Evolutionary conservation across 2,329 filamentous ascomycete species (phyloP), one percentile per base, ranked within the genome.

Genomic region (Xylariaceae sp.): DNA sequence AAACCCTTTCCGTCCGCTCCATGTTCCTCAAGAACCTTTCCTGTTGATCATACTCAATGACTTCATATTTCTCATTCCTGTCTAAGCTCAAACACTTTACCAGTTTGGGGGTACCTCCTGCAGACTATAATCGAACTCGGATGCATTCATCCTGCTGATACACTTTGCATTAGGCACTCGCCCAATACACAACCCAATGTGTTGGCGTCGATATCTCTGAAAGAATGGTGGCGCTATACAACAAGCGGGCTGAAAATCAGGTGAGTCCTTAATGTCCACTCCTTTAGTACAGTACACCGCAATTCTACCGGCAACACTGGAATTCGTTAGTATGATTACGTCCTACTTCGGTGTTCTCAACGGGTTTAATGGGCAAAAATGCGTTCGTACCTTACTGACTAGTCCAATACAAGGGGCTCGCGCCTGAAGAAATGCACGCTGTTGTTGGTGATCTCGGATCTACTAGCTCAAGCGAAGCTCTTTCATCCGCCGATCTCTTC

Each of bases 131-230:
- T 28, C 22, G 7, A 38, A 5, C 34, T 38, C 47, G 6, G 40
- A 50, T 52, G 34, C 16, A 16, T 22, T 34, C 11, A 33, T 9
- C 31, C 22, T 31, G 5, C 31, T 38, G 17, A 50, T 59, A 18
- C 53, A 22, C 11, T 3, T 22, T 16, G 28, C 39, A 12, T 42
- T 55, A 86, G 80, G 75, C 81, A 13, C 74, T 88, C 13, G 80
- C 78, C 1, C 81, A 84, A 2, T 84, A 81, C 60, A 78, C 83
- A 2, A 83, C 81, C 1, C 76, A 84, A 58, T 81, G 82, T 44
- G 71, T 86, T 14, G 88, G 87, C 40, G 76, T 92, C 42, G 88
- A 92, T 64, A 71, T 90, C 50, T 86, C 87, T 0, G 77, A 84
- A 56, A 82, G 82, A 54, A 91, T 91, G 88, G 79, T 89, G 5